Conservation (phyloP, 202 grass and related monocot genomes). For the Bolboschoenoplectus hybrid region DNA sequence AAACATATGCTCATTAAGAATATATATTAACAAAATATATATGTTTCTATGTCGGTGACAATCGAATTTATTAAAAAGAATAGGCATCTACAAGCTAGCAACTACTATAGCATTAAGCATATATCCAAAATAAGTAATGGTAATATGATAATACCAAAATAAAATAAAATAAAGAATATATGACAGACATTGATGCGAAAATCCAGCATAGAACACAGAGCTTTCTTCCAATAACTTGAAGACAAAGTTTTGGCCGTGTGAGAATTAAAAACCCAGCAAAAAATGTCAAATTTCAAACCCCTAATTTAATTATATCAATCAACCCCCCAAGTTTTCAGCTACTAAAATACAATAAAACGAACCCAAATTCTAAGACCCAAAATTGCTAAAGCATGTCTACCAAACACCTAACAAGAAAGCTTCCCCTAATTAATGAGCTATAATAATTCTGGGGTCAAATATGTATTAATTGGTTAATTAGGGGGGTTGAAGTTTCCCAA, state of each 20-base stretch:
- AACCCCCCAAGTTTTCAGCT: slow-evolving; percentile 31
- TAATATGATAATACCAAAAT: neutral
- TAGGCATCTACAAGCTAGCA: neutral
- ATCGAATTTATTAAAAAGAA: slow-evolving; percentile 2
- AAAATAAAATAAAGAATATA: slow-evolving; percentile 23
- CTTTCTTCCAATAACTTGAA: slow-evolving; percentile 56
- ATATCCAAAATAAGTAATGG: neutral
- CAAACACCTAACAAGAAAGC: slow-evolving; percentile 61
- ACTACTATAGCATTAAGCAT: neutral
- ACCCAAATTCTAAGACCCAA: slow-evolving; percentile 66
- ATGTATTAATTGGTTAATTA: slow-evolving; percentile 32
- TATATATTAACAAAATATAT: neutral
- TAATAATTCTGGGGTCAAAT: slow-evolving; percentile 65
- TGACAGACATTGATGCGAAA: slow-evolving; percentile 92
- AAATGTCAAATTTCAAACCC: slow-evolving; percentile 35
- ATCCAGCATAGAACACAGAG: slow-evolving; percentile 75
- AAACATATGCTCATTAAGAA: neutral
- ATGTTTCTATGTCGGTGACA: slow-evolving; percentile 18
- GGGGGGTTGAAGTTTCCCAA: slow-evolving; percentile 33
- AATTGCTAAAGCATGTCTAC: slow-evolving; percentile 78
- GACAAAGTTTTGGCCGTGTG: slow-evolving; percentile 49
- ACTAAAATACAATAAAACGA: slow-evolving; percentile 31
- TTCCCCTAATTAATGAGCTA: slow-evolving; percentile 60
- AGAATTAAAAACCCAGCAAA: slow-evolving; percentile 31
- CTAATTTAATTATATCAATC: slow-evolving; percentile 16